A percentile compares a stretch with the other conserved stretches of the same genome.
Conservation (phyloP, 1,139 yeast genomes). For the Lipomyces yarrowii region DNA sequence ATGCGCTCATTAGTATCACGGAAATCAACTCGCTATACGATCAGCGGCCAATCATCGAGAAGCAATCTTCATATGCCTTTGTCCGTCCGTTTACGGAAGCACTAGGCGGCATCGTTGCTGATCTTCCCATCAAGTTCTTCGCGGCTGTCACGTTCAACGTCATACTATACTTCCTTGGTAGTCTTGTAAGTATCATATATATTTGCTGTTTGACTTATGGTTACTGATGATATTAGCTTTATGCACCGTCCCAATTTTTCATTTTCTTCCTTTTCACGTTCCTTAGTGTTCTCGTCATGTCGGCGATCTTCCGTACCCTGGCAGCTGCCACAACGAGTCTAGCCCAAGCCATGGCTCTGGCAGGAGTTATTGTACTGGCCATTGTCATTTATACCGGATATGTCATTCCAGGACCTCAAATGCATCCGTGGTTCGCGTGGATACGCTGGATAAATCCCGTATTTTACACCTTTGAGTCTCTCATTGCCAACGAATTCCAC, state of each 20-base stretch:
- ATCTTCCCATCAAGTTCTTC: slow-evolving; percentile 44
- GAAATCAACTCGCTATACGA: slow-evolving; percentile 43
- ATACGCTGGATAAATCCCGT: slow-evolving; percentile 53
- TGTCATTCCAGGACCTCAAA: slow-evolving; percentile 42
- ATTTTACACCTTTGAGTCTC: slow-evolving; percentile 50
- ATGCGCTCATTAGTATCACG: slow-evolving; percentile 47
- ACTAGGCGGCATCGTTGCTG: slow-evolving; percentile 43
- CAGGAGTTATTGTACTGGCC: slow-evolving; percentile 61
- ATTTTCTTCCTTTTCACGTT: slow-evolving; percentile 43
- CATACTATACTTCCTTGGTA: slow-evolving; percentile 47
- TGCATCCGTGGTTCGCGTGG: slow-evolving; percentile 59
- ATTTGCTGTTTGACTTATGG: too few relatives aligned
- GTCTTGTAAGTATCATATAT: slow-evolving; percentile 37
- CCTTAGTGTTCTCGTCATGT: slow-evolving; percentile 59
- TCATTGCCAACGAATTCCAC: slow-evolving; percentile 52
- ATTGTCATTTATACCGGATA: slow-evolving; percentile 72
- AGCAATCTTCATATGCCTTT: slow-evolving; percentile 41
- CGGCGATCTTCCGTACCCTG: slow-evolving; percentile 67
- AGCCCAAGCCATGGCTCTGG: slow-evolving; percentile 73
- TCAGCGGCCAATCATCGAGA: slow-evolving; percentile 45
- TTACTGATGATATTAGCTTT: too few relatives aligned
- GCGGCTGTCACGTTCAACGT: slow-evolving; percentile 42
- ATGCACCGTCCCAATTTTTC: slow-evolving; percentile 49
- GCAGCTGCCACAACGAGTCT: slow-evolving; percentile 67
- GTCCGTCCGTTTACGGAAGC: slow-evolving; percentile 52